These are phyloP conservation scores for Fragaria nilgerrensis DNA, from an alignment of 306 rosid genomes.

Conservation along the genomic window DNA sequence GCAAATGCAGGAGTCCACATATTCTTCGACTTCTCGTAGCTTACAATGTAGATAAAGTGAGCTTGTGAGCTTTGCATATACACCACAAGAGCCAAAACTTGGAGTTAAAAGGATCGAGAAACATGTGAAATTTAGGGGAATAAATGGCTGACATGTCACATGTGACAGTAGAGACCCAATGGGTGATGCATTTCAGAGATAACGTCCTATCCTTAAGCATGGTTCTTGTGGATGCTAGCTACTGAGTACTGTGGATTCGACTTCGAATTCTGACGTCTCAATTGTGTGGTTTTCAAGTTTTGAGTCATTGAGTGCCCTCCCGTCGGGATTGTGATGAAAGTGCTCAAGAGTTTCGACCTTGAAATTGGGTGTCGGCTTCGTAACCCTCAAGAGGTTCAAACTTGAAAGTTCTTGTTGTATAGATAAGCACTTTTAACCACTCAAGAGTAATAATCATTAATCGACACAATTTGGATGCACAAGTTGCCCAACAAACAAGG, in stretches of 20 bases:
- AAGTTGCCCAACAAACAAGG: not conserved
- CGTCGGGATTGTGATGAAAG: not conserved
- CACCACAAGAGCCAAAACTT: not conserved
- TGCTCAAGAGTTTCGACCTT: not conserved
- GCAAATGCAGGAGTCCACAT: not conserved
- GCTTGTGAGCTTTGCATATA: not conserved
- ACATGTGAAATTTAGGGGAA: constrained; percentile 9
- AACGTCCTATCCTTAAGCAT: constrained; percentile 51
- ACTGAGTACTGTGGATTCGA: not conserved
- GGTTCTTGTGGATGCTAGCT: constrained; percentile 34
- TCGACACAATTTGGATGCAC: not conserved
- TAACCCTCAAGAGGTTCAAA: not conserved
- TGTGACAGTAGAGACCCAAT: constrained; percentile 14
- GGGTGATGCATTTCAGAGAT: constrained; percentile 42
- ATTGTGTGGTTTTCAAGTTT: not conserved
- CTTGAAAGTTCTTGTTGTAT: not conserved
- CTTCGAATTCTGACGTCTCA: not conserved
- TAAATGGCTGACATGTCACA: constrained; percentile 38
- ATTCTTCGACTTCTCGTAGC: not conserved
- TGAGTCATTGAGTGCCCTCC: not conserved
- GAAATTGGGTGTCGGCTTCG: not conserved
- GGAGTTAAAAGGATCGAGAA: not conserved
- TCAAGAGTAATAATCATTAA: not conserved
- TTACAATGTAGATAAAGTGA: not conserved
- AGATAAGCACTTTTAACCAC: not conserved